Evolutionary conservation across 2,329 filamentous ascomycete species (phyloP).

Genomic region (Chalaropsis thielavioides): DNA sequence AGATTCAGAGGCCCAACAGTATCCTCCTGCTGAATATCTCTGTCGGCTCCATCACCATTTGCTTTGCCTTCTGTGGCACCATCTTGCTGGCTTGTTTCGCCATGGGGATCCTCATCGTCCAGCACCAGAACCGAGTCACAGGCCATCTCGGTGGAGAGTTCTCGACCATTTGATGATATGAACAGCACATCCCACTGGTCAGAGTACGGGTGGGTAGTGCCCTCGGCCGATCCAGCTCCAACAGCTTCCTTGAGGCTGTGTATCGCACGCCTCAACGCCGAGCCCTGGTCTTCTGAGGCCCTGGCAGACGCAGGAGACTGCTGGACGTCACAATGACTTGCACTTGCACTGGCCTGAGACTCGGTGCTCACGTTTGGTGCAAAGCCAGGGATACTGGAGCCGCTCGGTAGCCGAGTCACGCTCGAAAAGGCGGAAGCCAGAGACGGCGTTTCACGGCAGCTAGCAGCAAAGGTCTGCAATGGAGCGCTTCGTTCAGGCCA

Average conservation of each 20-base stretch:
- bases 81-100: not conserved
- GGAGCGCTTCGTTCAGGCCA: constrained; percentile 60
- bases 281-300: constrained; percentile 33
- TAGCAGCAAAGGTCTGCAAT: constrained; percentile 44
- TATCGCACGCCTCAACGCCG: constrained; percentile 49
- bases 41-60: constrained; percentile 21
- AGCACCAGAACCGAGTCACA: constrained; percentile 53
- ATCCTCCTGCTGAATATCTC: not conserved
- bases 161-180: constrained; percentile 56
- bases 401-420: constrained; percentile 48
- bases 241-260: constrained; percentile 56
- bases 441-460: constrained; percentile 49
- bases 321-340: not conserved
- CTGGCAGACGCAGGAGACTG: not conserved
- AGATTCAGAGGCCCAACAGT: constrained; percentile 39
- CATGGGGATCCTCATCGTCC: constrained; percentile 30
- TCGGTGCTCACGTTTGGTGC: constrained; percentile 33
- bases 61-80: constrained; percentile 30
- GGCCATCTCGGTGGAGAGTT: constrained; percentile 55
- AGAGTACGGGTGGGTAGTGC: constrained; percentile 61
- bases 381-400: constrained; percentile 37
- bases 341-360: constrained; percentile 24
- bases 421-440: constrained; percentile 53
- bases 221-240: constrained; percentile 48
- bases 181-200: constrained; percentile 76